phyloP scores from a whole-genome alignment of 306 rosid genomes.

The Potentilla sterilis region DNA sequence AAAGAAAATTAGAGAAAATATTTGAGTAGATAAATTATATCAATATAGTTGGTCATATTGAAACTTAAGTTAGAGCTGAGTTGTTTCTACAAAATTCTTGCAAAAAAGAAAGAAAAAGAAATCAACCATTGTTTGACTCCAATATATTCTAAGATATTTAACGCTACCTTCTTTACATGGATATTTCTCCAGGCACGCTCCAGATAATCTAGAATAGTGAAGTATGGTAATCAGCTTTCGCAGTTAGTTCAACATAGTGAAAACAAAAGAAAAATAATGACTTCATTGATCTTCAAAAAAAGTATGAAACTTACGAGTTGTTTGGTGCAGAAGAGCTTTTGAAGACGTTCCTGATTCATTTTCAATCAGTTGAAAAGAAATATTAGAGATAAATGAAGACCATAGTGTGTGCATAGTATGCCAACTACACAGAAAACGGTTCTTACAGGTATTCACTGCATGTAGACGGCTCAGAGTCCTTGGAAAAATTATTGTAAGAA shows the following conservation, averaged over 20 bases:
- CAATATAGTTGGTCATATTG: too few relatives aligned
- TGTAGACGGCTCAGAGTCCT: background rate
- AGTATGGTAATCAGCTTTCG: background rate
- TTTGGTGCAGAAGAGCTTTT: background rate
- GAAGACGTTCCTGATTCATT: slow-evolving; percentile 25
- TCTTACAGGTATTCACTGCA: slow-evolving; percentile 2
- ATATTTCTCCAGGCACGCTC: background rate
- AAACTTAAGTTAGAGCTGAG: background rate
- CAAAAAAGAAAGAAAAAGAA: background rate
- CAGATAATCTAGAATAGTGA: background rate
- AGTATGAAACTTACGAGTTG: slow-evolving; percentile 22
- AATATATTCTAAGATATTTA: background rate
- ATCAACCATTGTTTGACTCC: background rate
- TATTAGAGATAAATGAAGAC: background rate
- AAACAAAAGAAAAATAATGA: background rate
- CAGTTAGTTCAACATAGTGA: background rate
- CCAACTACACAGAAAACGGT: background rate
- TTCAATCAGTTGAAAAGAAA: background rate
- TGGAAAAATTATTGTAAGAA: slow-evolving; percentile 19
- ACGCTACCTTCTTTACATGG: slow-evolving; percentile 22
- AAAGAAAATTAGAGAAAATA: background rate
- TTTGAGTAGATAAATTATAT: background rate
- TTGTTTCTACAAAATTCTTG: background rate
- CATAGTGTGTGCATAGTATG: background rate
- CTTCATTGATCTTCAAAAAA: too few relatives aligned